Evolutionary conservation across 2,329 filamentous ascomycete genomes (phyloP).

Genomic region (Pseudogymnoascus sp.): DNA sequence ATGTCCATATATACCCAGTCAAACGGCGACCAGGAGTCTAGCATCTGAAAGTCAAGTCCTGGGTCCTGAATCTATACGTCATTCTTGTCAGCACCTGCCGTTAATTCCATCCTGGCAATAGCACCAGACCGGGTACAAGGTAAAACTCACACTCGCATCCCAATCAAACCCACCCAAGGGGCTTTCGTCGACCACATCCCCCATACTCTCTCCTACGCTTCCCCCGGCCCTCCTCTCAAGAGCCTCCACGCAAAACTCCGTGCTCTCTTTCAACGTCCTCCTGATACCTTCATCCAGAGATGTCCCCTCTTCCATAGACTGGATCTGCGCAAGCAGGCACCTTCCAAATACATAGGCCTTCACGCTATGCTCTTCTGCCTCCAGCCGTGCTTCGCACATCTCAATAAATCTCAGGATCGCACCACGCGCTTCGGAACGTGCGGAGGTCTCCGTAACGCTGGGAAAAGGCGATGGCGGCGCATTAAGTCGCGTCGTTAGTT

Average conservation of each 20-base stretch:
- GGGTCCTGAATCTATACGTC: not conserved
- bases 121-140: not conserved
- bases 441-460: constrained; percentile 23
- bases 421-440: constrained; percentile 19
- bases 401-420: constrained; percentile 17
- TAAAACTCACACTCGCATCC: not conserved
- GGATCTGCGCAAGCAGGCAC: constrained; percentile 32
- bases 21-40: not conserved
- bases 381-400: constrained; percentile 24
- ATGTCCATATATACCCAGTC: constrained; percentile 4
- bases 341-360: constrained; percentile 32
- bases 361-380: constrained; percentile 34
- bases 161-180: not conserved
- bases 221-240: not conserved
- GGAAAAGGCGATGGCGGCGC: constrained; percentile 20
- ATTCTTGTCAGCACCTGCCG: not conserved
- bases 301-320: constrained; percentile 16
- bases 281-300: not conserved
- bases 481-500: constrained; percentile 37
- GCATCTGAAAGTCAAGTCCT: not conserved
- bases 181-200: not conserved
- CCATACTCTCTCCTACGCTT: not conserved
- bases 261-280: not conserved
- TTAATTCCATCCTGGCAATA: not conserved
- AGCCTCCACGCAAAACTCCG: not conserved